Evolutionary conservation across 2,329 filamentous ascomycete species (phyloP).

Genomic region (Botrytis porri): DNA sequence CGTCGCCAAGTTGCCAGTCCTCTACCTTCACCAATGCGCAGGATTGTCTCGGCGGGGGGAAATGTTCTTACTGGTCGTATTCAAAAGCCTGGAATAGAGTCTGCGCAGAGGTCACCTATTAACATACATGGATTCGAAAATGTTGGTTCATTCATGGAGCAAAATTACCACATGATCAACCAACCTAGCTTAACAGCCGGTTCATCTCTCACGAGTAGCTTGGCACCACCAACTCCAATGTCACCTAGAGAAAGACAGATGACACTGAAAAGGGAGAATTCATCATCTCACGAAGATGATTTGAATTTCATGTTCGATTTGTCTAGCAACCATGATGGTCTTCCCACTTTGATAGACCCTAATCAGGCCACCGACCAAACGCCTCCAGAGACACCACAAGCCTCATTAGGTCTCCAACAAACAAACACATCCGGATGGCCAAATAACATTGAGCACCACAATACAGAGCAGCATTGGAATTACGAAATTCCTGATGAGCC

Average conservation of each 20-base stretch:
- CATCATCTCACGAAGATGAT: constrained; percentile 28
- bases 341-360: neutral
- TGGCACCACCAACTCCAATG: constrained; percentile 38
- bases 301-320: constrained; percentile 32
- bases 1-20: constrained; percentile 34
- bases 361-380: constrained; percentile 22
- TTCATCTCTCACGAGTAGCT: constrained; percentile 35
- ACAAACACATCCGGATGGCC: constrained; percentile 25
- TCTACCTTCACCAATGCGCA: constrained; percentile 36
- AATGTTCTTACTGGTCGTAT: constrained; percentile 35
- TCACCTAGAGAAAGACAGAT: constrained; percentile 35
- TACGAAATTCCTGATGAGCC: constrained; percentile 34
- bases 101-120: constrained; percentile 37
- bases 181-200: constrained; percentile 29
- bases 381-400: constrained; percentile 36
- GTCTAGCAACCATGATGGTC: neutral
- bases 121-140: constrained; percentile 33
- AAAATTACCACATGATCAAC: constrained; percentile 31
- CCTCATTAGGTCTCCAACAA: constrained; percentile 23
- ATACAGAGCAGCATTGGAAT: constrained; percentile 28
- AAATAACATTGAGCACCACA: constrained; percentile 21
- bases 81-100: constrained; percentile 34
- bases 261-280: constrained; percentile 29
- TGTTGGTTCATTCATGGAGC: constrained; percentile 33
- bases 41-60: constrained; percentile 37